Conservation (phyloP, 345 rosid species). For the Eucalyptus virginea region DNA sequence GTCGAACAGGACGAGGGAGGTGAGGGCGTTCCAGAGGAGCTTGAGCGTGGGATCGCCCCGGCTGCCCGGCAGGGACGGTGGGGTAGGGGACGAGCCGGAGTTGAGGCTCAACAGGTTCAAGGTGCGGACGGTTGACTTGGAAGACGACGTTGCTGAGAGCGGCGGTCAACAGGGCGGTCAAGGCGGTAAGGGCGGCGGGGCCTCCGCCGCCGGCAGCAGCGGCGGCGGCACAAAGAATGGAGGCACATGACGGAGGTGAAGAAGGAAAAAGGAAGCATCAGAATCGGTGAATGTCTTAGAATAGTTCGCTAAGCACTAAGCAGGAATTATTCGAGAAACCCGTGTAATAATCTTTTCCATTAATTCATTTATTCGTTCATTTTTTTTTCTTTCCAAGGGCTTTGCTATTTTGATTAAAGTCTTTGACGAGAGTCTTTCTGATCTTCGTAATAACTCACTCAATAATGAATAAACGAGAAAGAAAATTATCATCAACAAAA, state of each 20-base stretch:
- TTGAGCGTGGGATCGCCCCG: background rate
- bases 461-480: background rate
- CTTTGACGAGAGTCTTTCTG: background rate
- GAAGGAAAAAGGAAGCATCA: background rate
- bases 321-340: background rate
- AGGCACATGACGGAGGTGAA: background rate
- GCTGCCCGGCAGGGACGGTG: background rate
- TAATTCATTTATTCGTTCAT: background rate
- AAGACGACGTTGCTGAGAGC: background rate
- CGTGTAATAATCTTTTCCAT: background rate
- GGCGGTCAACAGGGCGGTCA: background rate
- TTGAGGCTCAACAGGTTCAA: background rate
- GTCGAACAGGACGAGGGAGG: background rate
- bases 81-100: background rate
- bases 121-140: background rate
- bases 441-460: background rate
- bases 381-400: background rate
- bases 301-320: background rate
- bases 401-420: background rate
- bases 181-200: background rate
- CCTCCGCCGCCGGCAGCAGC: background rate
- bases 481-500: background rate
- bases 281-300: background rate
- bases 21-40: background rate
- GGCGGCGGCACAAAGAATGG: background rate